Evolutionary conservation across 345 rosid species (phyloP), one percentile per base, ranked within the genome.

Genomic region (Punica granatum): DNA sequence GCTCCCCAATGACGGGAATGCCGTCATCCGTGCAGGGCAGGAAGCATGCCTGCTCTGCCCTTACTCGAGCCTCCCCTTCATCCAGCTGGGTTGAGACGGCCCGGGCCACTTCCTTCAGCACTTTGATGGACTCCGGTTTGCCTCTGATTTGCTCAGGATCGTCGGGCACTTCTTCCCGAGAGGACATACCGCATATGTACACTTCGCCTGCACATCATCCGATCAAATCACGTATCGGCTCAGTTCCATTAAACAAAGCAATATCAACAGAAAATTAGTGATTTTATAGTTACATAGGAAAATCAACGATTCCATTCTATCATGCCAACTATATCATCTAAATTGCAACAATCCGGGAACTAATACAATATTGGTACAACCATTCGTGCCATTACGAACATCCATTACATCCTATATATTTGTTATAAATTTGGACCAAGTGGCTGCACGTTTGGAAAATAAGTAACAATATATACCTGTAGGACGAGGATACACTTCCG

Each of bases 41-140:
- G 79, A 90, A 90, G 79, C 97, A 87, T 4, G 97, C 98, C 79
- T 93, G 96, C 81, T 93, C 92, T 11, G 94, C 83, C 74, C 81
- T 90, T 69, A 90, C 81, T 43, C 6, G 56, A 18, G 88, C 90
- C 73, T 76, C 81, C 9, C 79, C 88, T 65, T 85, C 92, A 1
- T 61, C 75, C 32, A 93, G 73, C 71, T 85, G 88, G 73, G 92
- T 93, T 1, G 96, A 93, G 32, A 87, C 90, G 0, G 83, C 83
- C 59, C 64, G 69, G 1, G 87, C 97, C 16, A 93, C 96, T 75
- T 83, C 78, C 76, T 90, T 93, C n/a, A 90, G 86, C 71, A 84
- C 77, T 75, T 42, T 33, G 15, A 90, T 82, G 3, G 96, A 89
- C 60, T 82, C 96, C 7, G 91, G 89, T 44, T 90, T 77, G 36